Base-by-base conservation (phyloP, 2,329 filamentous ascomycete species). In the Stagonosporopsis rhizophila region DNA sequence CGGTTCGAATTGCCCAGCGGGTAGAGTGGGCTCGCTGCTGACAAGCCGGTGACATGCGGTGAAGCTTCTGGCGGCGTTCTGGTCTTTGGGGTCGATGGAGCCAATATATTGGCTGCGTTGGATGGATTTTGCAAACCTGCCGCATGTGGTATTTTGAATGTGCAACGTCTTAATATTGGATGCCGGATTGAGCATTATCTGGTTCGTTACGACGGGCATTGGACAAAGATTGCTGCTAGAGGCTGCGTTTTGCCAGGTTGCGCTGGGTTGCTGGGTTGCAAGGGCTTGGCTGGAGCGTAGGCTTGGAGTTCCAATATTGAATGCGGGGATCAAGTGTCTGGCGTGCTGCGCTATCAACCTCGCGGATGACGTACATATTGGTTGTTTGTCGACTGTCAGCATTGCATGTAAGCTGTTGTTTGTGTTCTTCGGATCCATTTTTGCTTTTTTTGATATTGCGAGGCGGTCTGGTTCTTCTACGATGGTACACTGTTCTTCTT, bases 101-200 rank as follows among this genome's bases (percentile, higher is more conserved):
- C 42, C 50, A 53, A 53, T 53, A 53, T 53, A 53, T 53, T 53
- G 50, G 37, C 42, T 28, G 50, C 42, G 19, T 40, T 53, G 41
- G 37, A 53, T 28, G 22, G 15, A 17, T 52, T 52, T 41, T 34
- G 35, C 42, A 41, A 53, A 46, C 42, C 41, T 53, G 42, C 50
- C 50, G 17, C 27, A 46, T 53, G 20, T 2, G 37, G 50, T 11
- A 53, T 19, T 19, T 53, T 40, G 9, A 46, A 22, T 40, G 38
- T 20, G 28, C 50, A 19, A 53, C 35, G n/a, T 14, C 12, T 12
- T 19, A 38, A 35, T 45, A 52, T 52, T 40, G 49, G 19, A 38
- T 52, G 22, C 49, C 49, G 49, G 30, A 45, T 52, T 30, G 34
- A 45, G 49, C 32, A 39, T 30, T 35, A 19, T 52, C 14, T 52